Conservation (phyloP, 345 rosid species). For the Populus ilicifolia region DNA sequence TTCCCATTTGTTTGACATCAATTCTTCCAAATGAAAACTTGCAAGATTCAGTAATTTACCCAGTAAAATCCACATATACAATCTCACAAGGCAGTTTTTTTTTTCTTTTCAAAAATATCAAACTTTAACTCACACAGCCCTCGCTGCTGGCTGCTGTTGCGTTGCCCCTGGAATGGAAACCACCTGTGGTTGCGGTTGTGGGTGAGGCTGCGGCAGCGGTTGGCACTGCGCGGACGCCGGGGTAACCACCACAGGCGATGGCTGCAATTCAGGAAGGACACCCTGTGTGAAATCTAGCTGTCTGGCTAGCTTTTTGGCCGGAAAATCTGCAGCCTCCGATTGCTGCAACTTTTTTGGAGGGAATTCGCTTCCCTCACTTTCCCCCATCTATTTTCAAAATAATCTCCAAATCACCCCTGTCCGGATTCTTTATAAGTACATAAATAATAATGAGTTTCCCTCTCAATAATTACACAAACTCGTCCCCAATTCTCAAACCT, state of each 20-base stretch:
- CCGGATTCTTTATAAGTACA: neutral
- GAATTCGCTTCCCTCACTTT: conserved; percentile 64
- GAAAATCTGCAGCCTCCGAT: conserved; percentile 38
- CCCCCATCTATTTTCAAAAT: conserved; percentile 56
- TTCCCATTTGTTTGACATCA: neutral
- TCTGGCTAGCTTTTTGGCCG: conserved; percentile 73
- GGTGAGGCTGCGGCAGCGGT: conserved; percentile 3
- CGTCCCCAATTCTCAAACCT: conserved; percentile 29
- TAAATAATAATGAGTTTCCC: conserved; percentile 9
- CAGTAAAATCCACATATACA: neutral
- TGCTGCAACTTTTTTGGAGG: conserved; percentile 56
- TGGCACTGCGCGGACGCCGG: conserved; percentile 12
- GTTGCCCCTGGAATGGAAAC: conserved; percentile 18
- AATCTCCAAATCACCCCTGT: neutral
- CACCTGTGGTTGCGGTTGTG: conserved; percentile 12
- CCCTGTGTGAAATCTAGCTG: conserved; percentile 88
- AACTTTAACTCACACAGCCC: conserved; percentile 52
- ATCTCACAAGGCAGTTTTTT: neutral
- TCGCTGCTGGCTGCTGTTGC: conserved; percentile 38
- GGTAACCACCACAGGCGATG: conserved; percentile 14
- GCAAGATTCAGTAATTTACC: neutral
- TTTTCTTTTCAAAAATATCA: neutral
- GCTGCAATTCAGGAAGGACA: conserved; percentile 44
- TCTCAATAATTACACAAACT: conserved; percentile 22
- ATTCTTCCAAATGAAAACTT: neutral